phyloP scores from a whole-genome alignment of 148 eudicot genomes.

The Rhododendron kiyosumense region DNA sequence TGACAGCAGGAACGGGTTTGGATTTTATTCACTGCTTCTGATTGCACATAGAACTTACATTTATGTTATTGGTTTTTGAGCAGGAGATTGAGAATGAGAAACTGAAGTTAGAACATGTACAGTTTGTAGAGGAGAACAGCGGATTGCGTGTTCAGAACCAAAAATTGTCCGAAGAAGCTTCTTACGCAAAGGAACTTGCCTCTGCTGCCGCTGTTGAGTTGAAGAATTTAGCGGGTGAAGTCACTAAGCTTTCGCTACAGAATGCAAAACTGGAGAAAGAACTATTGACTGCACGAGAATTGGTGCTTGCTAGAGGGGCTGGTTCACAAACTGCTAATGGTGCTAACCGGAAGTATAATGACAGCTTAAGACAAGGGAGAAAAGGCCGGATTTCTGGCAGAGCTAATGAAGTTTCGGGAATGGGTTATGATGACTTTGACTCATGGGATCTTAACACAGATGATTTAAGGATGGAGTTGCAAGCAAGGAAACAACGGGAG shows the following conservation, averaged over 20 bases:
- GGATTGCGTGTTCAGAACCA: slow-evolving; percentile 84
- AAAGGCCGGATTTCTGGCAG: slow-evolving; percentile 54
- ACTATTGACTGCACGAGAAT: slow-evolving; percentile 60
- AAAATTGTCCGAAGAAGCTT: slow-evolving; percentile 90
- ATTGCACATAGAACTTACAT: not conserved
- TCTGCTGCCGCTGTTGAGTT: slow-evolving; percentile 98
- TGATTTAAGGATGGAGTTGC: slow-evolving; percentile 77
- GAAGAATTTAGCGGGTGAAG: slow-evolving; percentile 91
- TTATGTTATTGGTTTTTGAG: slow-evolving; percentile 7
- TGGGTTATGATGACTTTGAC: slow-evolving; percentile 53
- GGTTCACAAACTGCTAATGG: slow-evolving; percentile 33
- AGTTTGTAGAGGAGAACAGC: slow-evolving; percentile 70
- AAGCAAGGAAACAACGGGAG: slow-evolving; percentile 78
- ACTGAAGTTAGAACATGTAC: slow-evolving; percentile 64
- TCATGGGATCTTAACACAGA: slow-evolving; percentile 60
- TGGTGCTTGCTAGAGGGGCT: slow-evolving; percentile 39
- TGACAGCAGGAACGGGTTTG: not conserved
- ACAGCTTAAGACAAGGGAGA: slow-evolving; percentile 51
- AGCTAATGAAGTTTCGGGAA: slow-evolving; percentile 53
- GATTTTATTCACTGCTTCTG: not conserved
- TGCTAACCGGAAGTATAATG: slow-evolving; percentile 49
- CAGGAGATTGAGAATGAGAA: slow-evolving; percentile 90
- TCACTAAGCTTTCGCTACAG: slow-evolving; percentile 72
- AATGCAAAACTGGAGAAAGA: slow-evolving; percentile 86
- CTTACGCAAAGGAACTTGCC: slow-evolving; percentile 95